phyloP scores from a whole-genome alignment of 257 asterid species.

The Nicotiana paniculata region DNA sequence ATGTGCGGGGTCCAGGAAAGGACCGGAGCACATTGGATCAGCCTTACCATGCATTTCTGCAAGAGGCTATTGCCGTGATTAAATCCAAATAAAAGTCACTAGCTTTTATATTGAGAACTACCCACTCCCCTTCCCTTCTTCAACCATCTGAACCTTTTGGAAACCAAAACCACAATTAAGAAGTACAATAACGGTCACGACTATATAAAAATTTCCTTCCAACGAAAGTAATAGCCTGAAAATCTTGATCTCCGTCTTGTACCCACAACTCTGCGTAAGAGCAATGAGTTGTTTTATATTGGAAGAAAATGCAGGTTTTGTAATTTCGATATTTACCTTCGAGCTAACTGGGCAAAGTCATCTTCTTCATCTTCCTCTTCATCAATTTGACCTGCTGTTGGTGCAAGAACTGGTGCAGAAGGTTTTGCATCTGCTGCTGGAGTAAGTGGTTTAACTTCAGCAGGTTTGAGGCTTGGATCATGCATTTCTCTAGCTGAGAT shows the following conservation, averaged over 20 bases:
- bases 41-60: too few species aligned
- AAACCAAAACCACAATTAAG: background rate
- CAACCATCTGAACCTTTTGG: background rate
- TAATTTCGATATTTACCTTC: slow-evolving; percentile 45
- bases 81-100: background rate
- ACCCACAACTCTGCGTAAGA: background rate
- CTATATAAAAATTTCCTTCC: background rate
- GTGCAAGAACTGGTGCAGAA: slow-evolving; percentile 33
- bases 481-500: slow-evolving; percentile 23
- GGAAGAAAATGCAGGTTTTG: background rate
- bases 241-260: background rate
- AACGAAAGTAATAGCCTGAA: background rate
- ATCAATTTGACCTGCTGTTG: slow-evolving; percentile 22
- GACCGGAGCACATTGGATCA: too few species aligned
- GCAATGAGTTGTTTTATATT: background rate
- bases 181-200: background rate
- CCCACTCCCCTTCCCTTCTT: background rate
- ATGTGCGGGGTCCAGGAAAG: too few species aligned
- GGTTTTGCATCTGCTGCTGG: slow-evolving; percentile 19
- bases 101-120: background rate
- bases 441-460: slow-evolving; percentile 9
- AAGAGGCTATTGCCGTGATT: background rate
- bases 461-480: slow-evolving; percentile 21
- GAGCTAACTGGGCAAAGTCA: slow-evolving; percentile 87
- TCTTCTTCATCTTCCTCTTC: slow-evolving; percentile 94